Conservation (phyloP, 179 eudicot genomes). For the Beta lomatogona region DNA sequence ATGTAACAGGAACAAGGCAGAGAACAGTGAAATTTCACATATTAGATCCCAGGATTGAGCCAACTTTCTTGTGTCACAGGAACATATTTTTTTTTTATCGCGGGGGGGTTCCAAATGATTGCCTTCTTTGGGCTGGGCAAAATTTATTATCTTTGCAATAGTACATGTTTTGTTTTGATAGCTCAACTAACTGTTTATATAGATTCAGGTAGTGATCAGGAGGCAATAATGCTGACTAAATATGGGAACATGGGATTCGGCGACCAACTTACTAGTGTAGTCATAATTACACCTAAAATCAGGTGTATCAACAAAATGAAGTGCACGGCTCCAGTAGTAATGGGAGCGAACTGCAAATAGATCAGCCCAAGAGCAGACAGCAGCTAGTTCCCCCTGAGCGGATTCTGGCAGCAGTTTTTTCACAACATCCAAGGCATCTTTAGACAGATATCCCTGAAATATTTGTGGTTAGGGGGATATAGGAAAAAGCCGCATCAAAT, state of each 20-base stretch:
- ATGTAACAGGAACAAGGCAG: not conserved
- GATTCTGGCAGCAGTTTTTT: conserved; percentile 70
- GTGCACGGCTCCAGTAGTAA: conserved; percentile 75
- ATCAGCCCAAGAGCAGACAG: conserved; percentile 94
- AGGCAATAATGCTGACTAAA: not conserved
- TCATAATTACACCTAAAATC: conserved; percentile 91
- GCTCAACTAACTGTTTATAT: not conserved
- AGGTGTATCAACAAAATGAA: conserved; percentile 93
- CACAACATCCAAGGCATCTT: conserved; percentile 68
- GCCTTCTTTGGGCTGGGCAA: not conserved
- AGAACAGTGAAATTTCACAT: not conserved
- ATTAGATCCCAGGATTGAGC: not conserved
- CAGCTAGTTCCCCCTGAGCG: conserved; percentile 86
- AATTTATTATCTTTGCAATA: not conserved
- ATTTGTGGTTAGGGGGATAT: not conserved
- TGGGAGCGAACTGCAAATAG: conserved; percentile 57
- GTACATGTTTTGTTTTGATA: too few relatives aligned
- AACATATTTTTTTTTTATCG: not conserved
- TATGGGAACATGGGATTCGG: not conserved
- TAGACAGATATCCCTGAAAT: conserved; percentile 67
- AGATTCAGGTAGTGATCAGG: not conserved
- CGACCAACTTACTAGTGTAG: conserved; percentile 64
- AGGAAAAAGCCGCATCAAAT: not conserved
- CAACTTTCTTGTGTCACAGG: not conserved
- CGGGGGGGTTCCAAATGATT: not conserved